Evolutionary conservation across 768 basidiomycete species (phyloP).

Genomic region (Amanita pallidorosea): DNA sequence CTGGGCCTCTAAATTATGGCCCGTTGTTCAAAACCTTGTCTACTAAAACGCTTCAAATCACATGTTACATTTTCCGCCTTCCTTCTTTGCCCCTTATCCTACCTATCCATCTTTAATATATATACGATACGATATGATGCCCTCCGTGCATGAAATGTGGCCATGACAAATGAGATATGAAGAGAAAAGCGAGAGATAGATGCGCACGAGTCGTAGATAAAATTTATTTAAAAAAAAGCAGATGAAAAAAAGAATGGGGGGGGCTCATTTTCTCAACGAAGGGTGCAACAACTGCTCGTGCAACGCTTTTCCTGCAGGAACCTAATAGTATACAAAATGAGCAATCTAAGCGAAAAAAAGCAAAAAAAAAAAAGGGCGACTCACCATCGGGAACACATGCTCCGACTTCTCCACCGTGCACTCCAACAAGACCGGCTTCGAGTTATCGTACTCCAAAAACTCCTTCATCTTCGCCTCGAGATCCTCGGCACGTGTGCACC

Average conservation of each 20-base stretch:
- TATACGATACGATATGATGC: neutral
- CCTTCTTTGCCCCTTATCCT: neutral
- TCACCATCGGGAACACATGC: conserved; percentile 87
- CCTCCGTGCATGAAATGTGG: neutral
- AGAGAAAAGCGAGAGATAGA: neutral
- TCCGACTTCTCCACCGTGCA: conserved; percentile 77
- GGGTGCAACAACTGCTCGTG: conserved; percentile 86
- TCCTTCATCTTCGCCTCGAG: conserved; percentile 96
- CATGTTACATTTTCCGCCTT: neutral
- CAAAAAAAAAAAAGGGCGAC: conserved; percentile 6
- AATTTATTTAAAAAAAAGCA: neutral
- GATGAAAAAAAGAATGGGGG: neutral
- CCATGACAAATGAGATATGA: too few species aligned
- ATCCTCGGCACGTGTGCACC: conserved; percentile 59
- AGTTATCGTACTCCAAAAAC: conserved; percentile 89
- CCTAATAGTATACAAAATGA: conserved; percentile 28
- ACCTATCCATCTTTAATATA: neutral
- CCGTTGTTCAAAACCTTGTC: too few species aligned
- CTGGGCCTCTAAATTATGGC: neutral
- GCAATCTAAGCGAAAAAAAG: neutral
- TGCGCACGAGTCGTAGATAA: neutral
- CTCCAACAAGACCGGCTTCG: conserved; percentile 84
- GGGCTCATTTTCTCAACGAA: conserved; percentile 16
- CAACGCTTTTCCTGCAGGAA: conserved; percentile 87
- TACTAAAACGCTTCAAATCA: neutral